phyloP scores from a whole-genome alignment of 768 basidiomycete species.

The Rhizopogon vesiculosus region DNA sequence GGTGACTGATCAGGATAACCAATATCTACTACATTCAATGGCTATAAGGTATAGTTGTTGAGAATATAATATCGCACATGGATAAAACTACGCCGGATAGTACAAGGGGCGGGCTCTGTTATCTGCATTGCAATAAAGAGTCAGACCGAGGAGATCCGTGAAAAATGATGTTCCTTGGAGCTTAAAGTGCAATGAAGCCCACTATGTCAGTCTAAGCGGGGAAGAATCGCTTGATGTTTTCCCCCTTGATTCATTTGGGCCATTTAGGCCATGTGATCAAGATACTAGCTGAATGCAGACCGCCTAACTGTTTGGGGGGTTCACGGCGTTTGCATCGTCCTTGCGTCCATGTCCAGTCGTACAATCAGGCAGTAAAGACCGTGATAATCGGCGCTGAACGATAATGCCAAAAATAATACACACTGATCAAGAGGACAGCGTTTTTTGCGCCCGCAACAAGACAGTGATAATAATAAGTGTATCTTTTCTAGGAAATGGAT shows the following conservation, averaged over 20 bases:
- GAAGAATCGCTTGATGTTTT: no score
- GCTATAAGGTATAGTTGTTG: not conserved
- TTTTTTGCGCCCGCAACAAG: not conserved
- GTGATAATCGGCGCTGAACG: not conserved
- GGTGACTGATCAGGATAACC: not conserved
- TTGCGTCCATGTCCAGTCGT: not conserved
- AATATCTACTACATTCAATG: not conserved
- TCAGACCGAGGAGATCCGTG: not conserved
- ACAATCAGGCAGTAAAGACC: not conserved
- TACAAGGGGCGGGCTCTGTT: not conserved
- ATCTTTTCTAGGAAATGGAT: not conserved
- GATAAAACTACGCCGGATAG: no score
- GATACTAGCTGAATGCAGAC: not conserved
- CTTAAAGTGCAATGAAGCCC: no score
- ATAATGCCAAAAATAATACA: not conserved
- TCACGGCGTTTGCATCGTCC: not conserved
- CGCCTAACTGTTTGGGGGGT: no score
- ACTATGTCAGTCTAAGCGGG: not conserved
- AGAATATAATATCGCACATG: not conserved
- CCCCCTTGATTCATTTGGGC: not conserved
- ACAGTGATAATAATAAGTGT: not conserved
- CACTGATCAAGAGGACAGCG: no score
- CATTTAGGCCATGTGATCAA: not conserved
- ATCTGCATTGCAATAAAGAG: not conserved
- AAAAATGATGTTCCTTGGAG: not conserved